Base-by-base conservation (phyloP, 2,329 filamentous ascomycete genomes). In the Verticillium albo-atrum region DNA sequence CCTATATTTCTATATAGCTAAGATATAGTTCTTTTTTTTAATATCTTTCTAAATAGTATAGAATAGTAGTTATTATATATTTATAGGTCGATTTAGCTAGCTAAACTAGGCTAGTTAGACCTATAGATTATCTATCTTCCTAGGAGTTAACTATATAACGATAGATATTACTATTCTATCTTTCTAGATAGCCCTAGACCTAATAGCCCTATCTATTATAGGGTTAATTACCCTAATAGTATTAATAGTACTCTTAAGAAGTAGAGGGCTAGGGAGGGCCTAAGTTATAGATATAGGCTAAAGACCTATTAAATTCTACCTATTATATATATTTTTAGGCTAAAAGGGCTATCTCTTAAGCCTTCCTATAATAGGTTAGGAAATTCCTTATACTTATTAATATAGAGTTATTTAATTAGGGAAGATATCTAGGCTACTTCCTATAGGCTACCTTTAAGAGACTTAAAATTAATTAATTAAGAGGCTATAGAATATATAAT, bases 321-420 rank as follows among this genome's bases (percentile, higher is more conserved):
- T 25, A 58, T n/a, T 53, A n/a, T 27, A 20, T 35, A 58, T 58
- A 52, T 52, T 58, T 58, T 28, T 52, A 32, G 30, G 23, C 28
- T 20, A 37, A 20, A 20, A 58, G 20, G 12, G 35, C 42, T 20
- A n/a, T 26, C 30, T 12, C 26, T 28, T 32, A 20, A n/a, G 56
- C 56, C n/a, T 58, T 58, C 17, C 34, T 27, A 34, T 53, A 58
- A 28, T 37, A 52, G n/a, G n/a, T 14, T 32, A 58, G 35, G 42
- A 58, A 58, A 17, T 52, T 52, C 47, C 25, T n/a, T 32, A 52
- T 58, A 26, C 56, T 9, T 30, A 30, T 9, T 30, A 30, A 4
- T 30, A 30, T 30, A 30, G 28, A 30, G 28, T 30, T 9, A 30
- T 30, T 30, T 9, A 5, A 30, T 30, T 30, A 30, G 28, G 28